Base-by-base conservation (phyloP, 2,329 filamentous ascomycete genomes). In the Aaosphaeria pasadenensis region DNA sequence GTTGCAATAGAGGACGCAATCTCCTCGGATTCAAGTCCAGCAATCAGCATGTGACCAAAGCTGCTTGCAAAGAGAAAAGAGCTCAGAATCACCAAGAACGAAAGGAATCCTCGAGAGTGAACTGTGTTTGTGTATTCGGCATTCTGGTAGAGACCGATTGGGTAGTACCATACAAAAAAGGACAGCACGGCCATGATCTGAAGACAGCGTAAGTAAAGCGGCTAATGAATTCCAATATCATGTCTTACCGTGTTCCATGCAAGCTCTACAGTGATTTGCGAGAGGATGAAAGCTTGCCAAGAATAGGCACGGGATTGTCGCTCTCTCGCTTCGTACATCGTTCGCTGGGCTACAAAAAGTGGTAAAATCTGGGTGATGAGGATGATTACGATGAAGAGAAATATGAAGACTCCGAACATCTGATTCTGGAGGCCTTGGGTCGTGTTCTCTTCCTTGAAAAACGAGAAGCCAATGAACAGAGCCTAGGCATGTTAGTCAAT, bases 291-390 rank as follows among this genome's bases (percentile, higher is more conserved):
- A 4, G 87, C 82, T 66, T 85, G 82, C 89, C 89, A 94, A 46
- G 82, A 83, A 67, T 92, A 94, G 0, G 86, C 85, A 73, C 90
- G 91, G 35, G 86, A 88, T 0, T 87, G 88, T 5, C 88, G 81
- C 71, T 94, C 89, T 43, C 88, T 87, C n/a, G 85, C 87, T 70
- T 94, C 88, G 67, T 91, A 94, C 0, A 92, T 77, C 5, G 84
- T 82, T 39, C 88, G 82, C 59, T 90, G 87, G 30, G 84, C 81
- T 55, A 91, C 84, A 59, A 92, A 92, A 54, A 88, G 85, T 1
- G 88, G 88, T 85, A 91, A 89, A 29, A 85, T 86, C 60, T 89
- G 86, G 62, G 88, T 82, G 4, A 84, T 79, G n/a, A 89, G 75
- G 61, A 87, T 84, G 48, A 84, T 84, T 63, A 92, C 92, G 60